These are phyloP conservation scores for Raddia guianensis DNA, from an alignment of 176 grass and related monocot species.

Conservation along the genomic window DNA sequence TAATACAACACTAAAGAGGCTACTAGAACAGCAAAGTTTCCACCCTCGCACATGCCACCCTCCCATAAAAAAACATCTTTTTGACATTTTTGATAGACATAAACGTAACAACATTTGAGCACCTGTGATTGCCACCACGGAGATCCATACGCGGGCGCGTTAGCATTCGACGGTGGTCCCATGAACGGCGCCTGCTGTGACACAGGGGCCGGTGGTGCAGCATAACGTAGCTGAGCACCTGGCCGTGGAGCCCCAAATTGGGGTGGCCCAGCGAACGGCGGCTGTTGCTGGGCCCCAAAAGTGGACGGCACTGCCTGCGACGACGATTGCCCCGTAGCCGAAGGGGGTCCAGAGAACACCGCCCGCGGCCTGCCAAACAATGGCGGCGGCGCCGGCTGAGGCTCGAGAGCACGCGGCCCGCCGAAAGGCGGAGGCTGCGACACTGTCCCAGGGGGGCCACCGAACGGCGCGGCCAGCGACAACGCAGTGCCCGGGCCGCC, in stretches of 20 bases:
- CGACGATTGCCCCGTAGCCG: not conserved
- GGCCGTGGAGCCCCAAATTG: conserved; percentile 44
- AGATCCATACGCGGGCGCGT: conserved; percentile 36
- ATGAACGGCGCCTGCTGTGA: conserved; percentile 42
- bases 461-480: conserved; percentile 4
- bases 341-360: conserved; percentile 35
- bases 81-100: not conserved
- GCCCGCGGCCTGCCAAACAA: conserved; percentile 18
- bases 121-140: conserved; percentile 48
- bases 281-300: conserved; percentile 42
- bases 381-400: conserved; percentile 33
- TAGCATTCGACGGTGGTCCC: conserved; percentile 35
- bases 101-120: not conserved
- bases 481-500: not conserved
- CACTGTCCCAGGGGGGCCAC: conserved; percentile 4
- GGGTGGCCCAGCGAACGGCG: conserved; percentile 6
- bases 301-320: conserved; percentile 33
- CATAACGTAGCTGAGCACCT: conserved; percentile 39
- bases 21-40: not conserved
- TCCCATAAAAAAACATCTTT: not conserved
- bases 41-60: not conserved
- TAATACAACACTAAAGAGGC: not conserved
- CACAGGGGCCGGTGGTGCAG: conserved; percentile 1
- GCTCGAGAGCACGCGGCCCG: not conserved
- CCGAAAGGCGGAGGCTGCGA: conserved; percentile 43